A percentile compares a stretch with the other conserved stretches of the same genome.
Conservation (phyloP, 352 stramenopile genomes). For the Phytopythium oedochilum region DNA sequence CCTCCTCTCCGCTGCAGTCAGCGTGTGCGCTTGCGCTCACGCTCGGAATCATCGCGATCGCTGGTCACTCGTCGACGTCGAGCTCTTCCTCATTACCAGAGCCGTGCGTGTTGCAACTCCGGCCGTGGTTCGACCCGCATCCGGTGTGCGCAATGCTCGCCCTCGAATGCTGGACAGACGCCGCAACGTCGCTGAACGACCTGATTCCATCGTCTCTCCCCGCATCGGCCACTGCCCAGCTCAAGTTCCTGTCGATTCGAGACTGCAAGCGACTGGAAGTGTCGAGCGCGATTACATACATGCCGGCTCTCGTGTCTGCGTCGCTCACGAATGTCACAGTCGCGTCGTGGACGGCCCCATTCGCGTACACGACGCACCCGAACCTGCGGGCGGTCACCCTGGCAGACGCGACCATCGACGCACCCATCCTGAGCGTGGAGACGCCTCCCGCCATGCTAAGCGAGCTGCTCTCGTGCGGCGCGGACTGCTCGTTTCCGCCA, state of each 20-base stretch:
- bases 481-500: background rate
- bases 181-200: background rate
- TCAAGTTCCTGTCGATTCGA: slow-evolving; percentile 2
- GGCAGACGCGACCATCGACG: background rate
- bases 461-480: background rate
- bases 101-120: background rate
- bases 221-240: background rate
- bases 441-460: background rate
- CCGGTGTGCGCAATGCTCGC: background rate
- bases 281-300: background rate
- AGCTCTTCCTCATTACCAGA: background rate
- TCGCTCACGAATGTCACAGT: background rate
- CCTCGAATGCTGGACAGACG: background rate
- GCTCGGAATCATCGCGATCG: slow-evolving; percentile 1
- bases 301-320: background rate
- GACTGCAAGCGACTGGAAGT: background rate
- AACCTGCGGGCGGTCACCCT: slow-evolving; percentile 1
- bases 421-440: background rate
- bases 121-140: background rate
- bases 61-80: background rate
- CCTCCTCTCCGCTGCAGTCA: background rate
- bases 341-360: background rate
- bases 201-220: background rate
- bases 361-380: background rate
- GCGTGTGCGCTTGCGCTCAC: background rate